Base-by-base conservation (phyloP, 345 rosid genomes). In the Gossypium herbaceum region DNA sequence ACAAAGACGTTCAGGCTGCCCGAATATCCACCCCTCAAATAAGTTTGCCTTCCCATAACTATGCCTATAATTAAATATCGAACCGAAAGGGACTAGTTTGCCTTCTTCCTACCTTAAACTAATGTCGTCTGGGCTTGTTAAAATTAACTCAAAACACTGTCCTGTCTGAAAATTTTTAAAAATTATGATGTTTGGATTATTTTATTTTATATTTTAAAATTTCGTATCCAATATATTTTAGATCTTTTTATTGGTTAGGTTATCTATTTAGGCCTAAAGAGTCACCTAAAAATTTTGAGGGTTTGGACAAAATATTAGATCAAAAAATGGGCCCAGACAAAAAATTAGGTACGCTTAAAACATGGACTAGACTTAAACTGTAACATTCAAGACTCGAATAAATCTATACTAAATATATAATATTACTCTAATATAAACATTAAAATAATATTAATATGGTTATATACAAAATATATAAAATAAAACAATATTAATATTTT, bases 291-390 rank as follows among this genome's bases (percentile, higher is more conserved):
- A 34, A 0, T 34, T 34, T 1, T 3, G 0, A 4, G 0, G 0
- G 6, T 4, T 34, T 34, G 0, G 3, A 0, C 0, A 34, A 34
- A 34, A 34, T 3, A 4, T 34, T 34, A 34, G 0, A 0, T 0
- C 1, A 0, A 27, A 27, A 27, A 27, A 2, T 27, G 3, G 3
- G 0, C 29, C 3, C 0, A 2, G 3, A 27, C 0, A 27, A 25
- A 34, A 34, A 29, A 0, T 34, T 34, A 34, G 0, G 1, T 34
- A 6, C 0, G 0, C 6, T 34, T 34, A 34, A 34, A 34, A 34
- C 1, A 4, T 34, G 6, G 0, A 3, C 6, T 34, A 34, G 0
- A 34, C 39, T 34, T 34, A 34, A 34, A 34, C 39, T 34, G 4
- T 34, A 34, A 34, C 6, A 34, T 34, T 34, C 39, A 34, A 34